Conservation (phyloP, 306 rosid genomes). For the Begonia fuchsioides region DNA sequence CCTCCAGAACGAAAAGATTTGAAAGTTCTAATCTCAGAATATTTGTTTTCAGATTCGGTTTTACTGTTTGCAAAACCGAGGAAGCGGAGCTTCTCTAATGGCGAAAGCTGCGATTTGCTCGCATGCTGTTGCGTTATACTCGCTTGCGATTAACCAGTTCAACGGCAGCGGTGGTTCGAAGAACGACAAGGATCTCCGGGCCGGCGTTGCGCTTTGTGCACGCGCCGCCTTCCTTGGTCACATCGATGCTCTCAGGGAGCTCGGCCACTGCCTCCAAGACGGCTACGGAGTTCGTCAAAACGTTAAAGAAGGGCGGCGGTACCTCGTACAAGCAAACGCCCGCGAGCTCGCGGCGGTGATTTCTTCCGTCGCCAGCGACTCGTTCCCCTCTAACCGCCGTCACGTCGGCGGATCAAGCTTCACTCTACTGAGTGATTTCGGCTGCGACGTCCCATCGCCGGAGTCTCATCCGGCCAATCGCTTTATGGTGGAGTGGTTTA, state of each 20-base stretch:
- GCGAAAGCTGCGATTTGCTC: constrained; percentile 83
- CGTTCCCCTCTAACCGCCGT: constrained; percentile 20
- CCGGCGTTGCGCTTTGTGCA: constrained; percentile 80
- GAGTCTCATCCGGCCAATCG: constrained; percentile 57
- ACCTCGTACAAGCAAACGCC: constrained; percentile 82
- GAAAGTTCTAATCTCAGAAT: too few relatives aligned
- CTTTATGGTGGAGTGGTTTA: constrained; percentile 66
- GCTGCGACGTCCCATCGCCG: constrained; percentile 75
- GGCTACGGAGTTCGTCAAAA: constrained; percentile 90
- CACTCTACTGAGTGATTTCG: constrained; percentile 70
- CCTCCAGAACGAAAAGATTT: too few relatives aligned
- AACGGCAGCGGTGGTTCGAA: constrained; percentile 90
- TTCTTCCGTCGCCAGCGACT: constrained; percentile 8
- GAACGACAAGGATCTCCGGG: constrained; percentile 69
- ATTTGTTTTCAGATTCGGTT: constrained; percentile 62
- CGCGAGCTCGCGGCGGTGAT: constrained; percentile 80
- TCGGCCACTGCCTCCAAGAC: constrained; percentile 90
- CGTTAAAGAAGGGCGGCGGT: constrained; percentile 63
- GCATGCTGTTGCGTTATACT: constrained; percentile 79
- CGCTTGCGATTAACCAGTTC: constrained; percentile 82
- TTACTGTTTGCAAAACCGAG: constrained; percentile 64
- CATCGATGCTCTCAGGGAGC: constrained; percentile 74
- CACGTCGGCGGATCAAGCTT: constrained; percentile 34
- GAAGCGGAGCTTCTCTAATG: constrained; percentile 71
- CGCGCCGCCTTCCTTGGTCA: constrained; percentile 92